Evolutionary conservation across 2,329 filamentous ascomycete species (phyloP).

Genomic region (Berkeleyomyces rouxiae): DNA sequence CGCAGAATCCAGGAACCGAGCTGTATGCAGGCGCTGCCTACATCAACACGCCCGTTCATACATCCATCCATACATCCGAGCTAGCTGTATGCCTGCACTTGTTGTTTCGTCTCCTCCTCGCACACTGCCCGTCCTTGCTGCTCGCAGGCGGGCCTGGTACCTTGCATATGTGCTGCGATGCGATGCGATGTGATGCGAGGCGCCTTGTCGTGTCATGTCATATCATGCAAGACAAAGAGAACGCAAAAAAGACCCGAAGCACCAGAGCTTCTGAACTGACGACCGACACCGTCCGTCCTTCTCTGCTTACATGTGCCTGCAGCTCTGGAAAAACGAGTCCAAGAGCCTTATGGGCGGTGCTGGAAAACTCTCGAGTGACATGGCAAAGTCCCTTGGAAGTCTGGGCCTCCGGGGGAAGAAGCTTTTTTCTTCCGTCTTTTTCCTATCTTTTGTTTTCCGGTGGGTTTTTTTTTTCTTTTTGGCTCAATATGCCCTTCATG

Average conservation of each 20-base stretch:
- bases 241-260: neutral
- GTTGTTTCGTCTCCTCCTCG: neutral
- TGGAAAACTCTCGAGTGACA: neutral
- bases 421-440: neutral
- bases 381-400: neutral
- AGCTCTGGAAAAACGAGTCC: neutral
- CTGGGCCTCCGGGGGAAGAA: neutral
- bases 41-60: neutral
- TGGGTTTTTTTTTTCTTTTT: neutral
- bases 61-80: neutral
- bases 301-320: neutral
- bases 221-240: slow-evolving; percentile 6
- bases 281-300: neutral
- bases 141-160: neutral
- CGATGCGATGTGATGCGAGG: neutral
- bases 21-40: neutral
- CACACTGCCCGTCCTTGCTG: neutral
- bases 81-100: neutral
- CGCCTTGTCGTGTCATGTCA: neutral
- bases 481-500: too few species aligned
- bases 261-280: too few species aligned
- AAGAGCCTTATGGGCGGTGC: neutral
- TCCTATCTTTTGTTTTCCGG: neutral
- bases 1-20: neutral
- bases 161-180: slow-evolving; percentile 6